phyloP scores from a whole-genome alignment of 495 filamentous ascomycete species.

The Aspergillus kassunensis region DNA sequence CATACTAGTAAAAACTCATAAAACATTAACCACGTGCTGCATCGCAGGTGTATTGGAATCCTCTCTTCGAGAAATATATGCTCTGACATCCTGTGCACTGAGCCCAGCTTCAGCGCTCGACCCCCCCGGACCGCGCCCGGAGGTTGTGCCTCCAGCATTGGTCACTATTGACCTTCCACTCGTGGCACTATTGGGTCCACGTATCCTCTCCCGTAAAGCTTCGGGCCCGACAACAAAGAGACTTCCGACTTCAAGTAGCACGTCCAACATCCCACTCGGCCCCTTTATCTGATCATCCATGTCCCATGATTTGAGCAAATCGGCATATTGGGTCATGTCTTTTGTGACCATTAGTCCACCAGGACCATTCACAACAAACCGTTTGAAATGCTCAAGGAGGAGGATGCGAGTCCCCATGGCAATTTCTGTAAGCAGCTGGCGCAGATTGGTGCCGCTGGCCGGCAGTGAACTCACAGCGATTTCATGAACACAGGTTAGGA shows the following conservation, averaged over 20 bases:
- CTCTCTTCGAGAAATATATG: constrained; percentile 76
- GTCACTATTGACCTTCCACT: constrained; percentile 19
- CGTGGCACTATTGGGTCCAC: constrained; percentile 38
- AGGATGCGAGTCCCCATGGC: constrained; percentile 70
- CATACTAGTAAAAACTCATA: constrained; percentile 30
- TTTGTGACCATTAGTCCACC: constrained; percentile 94
- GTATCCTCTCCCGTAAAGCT: constrained; percentile 76
- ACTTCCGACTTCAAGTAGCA: constrained; percentile 90
- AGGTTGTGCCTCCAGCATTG: constrained; percentile 13
- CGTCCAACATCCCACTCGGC: constrained; percentile 68
- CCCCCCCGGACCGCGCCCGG: constrained; percentile 23
- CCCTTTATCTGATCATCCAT: constrained; percentile 56
- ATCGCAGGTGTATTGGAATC: constrained; percentile 76
- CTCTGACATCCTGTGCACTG: constrained; percentile 69
- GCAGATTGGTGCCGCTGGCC: constrained; percentile 66
- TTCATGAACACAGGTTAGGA: constrained; percentile 63
- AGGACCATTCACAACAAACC: constrained; percentile 83
- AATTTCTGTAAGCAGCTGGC: constrained; percentile 77
- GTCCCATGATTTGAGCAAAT: constrained; percentile 75
- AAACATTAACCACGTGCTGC: constrained; percentile 66
- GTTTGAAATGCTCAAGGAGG: constrained; percentile 89
- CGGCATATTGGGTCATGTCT: constrained; percentile 88
- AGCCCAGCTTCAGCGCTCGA: constrained; percentile 45
- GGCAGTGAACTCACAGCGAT: constrained; percentile 64
- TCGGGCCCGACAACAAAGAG: constrained; percentile 93